phyloP scores from a whole-genome alignment of 805 yeast species.

The Blastobotrys robertii region DNA sequence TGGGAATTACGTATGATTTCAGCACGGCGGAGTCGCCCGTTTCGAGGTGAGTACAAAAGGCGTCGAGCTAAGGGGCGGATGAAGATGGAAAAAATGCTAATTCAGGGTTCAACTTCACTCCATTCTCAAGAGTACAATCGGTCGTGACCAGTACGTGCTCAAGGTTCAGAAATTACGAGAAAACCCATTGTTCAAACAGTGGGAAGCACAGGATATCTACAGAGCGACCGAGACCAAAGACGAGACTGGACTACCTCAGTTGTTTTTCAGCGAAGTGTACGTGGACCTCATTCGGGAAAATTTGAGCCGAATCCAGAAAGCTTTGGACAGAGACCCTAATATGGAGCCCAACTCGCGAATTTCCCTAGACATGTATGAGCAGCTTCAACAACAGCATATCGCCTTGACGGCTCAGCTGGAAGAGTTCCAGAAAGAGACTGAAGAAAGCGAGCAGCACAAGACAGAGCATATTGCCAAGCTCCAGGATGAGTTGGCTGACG shows the following conservation, averaged over 20 bases:
- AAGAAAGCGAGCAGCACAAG: slow-evolving; percentile 22
- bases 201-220: slow-evolving; percentile 41
- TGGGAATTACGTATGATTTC: slow-evolving; percentile 79
- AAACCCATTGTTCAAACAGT: slow-evolving; percentile 43
- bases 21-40: slow-evolving; percentile 46
- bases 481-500: slow-evolving; percentile 7
- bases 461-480: slow-evolving; percentile 21
- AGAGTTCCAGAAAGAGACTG: slow-evolving; percentile 16
- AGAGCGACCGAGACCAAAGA: slow-evolving; percentile 43
- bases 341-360: slow-evolving; percentile 60
- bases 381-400: slow-evolving; percentile 24
- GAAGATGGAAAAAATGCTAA: slow-evolving; percentile 33
- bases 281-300: slow-evolving; percentile 62
- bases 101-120: slow-evolving; percentile 51
- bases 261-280: slow-evolving; percentile 59
- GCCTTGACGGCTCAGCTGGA: slow-evolving; percentile 14
- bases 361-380: slow-evolving; percentile 47
- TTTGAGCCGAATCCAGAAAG: slow-evolving; percentile 53
- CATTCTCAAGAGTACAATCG: slow-evolving; percentile 60
- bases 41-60: slow-evolving; percentile 19
- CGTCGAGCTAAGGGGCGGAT: background rate
- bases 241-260: slow-evolving; percentile 79
- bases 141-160: slow-evolving; percentile 67
- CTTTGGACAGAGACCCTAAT: slow-evolving; percentile 65
- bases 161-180: slow-evolving; percentile 67